phyloP scores from a whole-genome alignment of 2,329 filamentous ascomycete genomes.

The Pseudocercospora cruenta region DNA sequence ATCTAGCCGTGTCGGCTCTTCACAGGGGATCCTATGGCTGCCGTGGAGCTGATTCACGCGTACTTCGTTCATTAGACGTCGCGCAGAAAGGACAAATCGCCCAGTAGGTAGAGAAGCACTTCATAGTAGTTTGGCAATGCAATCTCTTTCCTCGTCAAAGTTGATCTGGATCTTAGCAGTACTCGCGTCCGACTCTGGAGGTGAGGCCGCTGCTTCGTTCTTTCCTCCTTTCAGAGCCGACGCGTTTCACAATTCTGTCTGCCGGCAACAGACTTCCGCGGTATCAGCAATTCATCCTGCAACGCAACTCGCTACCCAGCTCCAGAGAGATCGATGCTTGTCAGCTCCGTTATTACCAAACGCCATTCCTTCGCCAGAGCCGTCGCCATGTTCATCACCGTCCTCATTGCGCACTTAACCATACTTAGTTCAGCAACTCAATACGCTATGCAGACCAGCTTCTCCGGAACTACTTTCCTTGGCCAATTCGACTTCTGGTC shows the following conservation, averaged over 20 bases:
- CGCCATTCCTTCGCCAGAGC: not conserved
- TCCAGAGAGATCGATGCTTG: not conserved
- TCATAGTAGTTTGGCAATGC: not conserved
- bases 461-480: conserved; percentile 37
- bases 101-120: not conserved
- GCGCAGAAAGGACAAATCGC: not conserved
- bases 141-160: not conserved
- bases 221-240: not conserved
- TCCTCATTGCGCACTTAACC: not conserved
- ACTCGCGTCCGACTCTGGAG: not conserved
- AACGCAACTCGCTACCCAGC: not conserved
- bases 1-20: too few species aligned
- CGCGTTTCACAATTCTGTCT: not conserved
- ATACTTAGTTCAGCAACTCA: conserved; percentile 1
- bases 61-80: not conserved
- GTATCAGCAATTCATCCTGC: not conserved
- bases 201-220: not conserved
- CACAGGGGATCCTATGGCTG: too few species aligned
- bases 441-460: conserved; percentile 24
- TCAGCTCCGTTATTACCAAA: not conserved
- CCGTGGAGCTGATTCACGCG: too few species aligned
- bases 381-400: conserved; percentile 11
- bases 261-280: too few species aligned
- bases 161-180: not conserved
- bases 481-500: conserved; percentile 42